These are phyloP conservation scores for Fragilariopsis cylindrus DNA, from an alignment of 108 stramenopile species.

Conservation along the genomic window DNA sequence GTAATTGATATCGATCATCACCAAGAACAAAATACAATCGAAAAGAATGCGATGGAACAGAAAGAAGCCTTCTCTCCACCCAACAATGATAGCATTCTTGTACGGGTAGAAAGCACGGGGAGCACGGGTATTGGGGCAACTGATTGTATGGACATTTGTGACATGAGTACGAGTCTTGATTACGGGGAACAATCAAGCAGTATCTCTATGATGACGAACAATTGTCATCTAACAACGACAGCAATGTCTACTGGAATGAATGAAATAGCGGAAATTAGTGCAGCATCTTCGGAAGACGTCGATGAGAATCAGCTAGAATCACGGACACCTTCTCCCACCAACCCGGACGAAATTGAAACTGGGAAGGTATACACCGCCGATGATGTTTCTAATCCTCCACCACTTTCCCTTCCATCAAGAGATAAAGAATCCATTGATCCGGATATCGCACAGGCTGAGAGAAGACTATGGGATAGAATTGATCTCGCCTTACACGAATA, in stretches of 20 bases:
- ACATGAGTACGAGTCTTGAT: slow-evolving; percentile 32
- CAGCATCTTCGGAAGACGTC: slow-evolving; percentile 11
- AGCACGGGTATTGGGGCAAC: background rate
- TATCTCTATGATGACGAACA: background rate
- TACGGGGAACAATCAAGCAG: slow-evolving; percentile 12
- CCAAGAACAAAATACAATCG: background rate
- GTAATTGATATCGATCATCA: background rate
- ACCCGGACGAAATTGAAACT: too few relatives aligned
- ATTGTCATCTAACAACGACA: background rate
- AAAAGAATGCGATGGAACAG: slow-evolving; percentile 2
- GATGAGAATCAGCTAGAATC: slow-evolving; percentile 9
- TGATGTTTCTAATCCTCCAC: background rate
- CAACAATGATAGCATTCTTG: background rate
- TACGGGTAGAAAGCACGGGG: background rate
- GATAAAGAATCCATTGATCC: slow-evolving; percentile 37
- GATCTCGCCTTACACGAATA: slow-evolving; percentile 42
- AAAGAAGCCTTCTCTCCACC: slow-evolving; percentile 16
- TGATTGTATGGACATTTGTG: slow-evolving; percentile 23
- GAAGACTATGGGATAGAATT: slow-evolving; percentile 36
- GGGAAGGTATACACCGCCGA: background rate
- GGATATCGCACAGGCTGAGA: slow-evolving; percentile 45
- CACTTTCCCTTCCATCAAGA: slow-evolving; percentile 21
- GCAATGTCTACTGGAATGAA: background rate
- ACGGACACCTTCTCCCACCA: background rate
- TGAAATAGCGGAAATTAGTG: slow-evolving; percentile 9